Evolutionary conservation across 441 rosid genomes (phyloP).

Genomic region (Croton laevigatus): DNA sequence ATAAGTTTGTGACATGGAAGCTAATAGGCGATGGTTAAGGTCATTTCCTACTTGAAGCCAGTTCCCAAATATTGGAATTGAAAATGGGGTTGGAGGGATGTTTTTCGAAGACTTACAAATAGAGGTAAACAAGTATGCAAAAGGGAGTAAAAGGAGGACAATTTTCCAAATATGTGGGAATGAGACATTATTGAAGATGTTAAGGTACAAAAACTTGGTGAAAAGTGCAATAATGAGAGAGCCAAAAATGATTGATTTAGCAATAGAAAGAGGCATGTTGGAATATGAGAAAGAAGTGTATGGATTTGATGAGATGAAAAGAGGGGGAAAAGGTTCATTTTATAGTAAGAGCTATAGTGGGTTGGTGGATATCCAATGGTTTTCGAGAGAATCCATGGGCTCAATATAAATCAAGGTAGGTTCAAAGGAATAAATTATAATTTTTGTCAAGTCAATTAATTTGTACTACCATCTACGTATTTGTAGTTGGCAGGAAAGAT

Average conservation of each 20-base stretch:
- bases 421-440: background rate
- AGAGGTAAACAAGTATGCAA: background rate
- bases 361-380: background rate
- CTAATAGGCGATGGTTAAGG: conserved; percentile 49
- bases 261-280: background rate
- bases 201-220: background rate
- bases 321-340: background rate
- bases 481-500: background rate
- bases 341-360: background rate
- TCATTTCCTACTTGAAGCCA: conserved; percentile 66
- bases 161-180: background rate
- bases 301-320: background rate
- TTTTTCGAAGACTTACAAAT: conserved; percentile 7
- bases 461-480: background rate
- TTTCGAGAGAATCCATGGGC: background rate
- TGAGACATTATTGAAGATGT: background rate
- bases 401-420: background rate
- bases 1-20: conserved; percentile 39
- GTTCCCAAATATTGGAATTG: conserved; percentile 52
- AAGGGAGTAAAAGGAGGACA: conserved; percentile 17
- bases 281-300: background rate
- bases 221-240: background rate
- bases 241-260: background rate
- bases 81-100: conserved; percentile 46
- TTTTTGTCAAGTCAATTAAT: background rate